phyloP scores from a whole-genome alignment of 257 asterid species.

The Dorcoceras hygrometricum region DNA sequence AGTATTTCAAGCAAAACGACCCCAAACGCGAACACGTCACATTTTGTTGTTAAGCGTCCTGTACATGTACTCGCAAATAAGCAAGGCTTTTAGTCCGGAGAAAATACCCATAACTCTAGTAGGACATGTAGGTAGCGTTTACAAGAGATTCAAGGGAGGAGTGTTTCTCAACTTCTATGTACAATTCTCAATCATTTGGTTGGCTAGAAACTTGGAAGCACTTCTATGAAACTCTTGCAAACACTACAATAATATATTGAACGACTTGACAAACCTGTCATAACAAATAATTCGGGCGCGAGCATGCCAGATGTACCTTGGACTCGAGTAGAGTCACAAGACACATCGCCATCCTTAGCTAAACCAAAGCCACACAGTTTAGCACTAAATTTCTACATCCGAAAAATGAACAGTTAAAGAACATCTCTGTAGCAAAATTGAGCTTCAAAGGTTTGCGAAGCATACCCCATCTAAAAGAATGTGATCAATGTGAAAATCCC shows the following conservation, averaged over 20 bases:
- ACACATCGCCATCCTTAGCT: slow-evolving; percentile 43
- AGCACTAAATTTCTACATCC: slow-evolving; percentile 52
- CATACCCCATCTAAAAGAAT: slow-evolving; percentile 52
- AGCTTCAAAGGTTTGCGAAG: not conserved
- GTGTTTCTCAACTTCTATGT: too few species aligned
- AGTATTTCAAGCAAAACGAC: slow-evolving; percentile 26
- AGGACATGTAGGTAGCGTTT: too few species aligned
- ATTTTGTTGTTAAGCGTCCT: slow-evolving; percentile 23
- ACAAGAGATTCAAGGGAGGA: too few species aligned
- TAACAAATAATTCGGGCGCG: too few species aligned
- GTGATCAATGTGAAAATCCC: slow-evolving; percentile 36
- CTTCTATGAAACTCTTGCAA: too few species aligned
- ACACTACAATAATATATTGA: too few species aligned
- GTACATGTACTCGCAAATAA: not conserved
- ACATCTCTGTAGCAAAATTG: not conserved
- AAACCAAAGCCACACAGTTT: slow-evolving; percentile 48
- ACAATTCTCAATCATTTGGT: too few species aligned
- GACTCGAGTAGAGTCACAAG: slow-evolving; percentile 47
- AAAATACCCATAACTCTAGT: not conserved
- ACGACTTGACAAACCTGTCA: too few species aligned
- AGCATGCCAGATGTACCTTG: slow-evolving; percentile 23
- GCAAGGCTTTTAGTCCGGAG: not conserved
- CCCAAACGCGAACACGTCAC: slow-evolving; percentile 24
- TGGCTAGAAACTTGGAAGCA: too few species aligned
- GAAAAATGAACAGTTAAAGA: too few species aligned